Base-by-base conservation (phyloP, 768 basidiomycete species). In the Coprinellus micaceus region DNA sequence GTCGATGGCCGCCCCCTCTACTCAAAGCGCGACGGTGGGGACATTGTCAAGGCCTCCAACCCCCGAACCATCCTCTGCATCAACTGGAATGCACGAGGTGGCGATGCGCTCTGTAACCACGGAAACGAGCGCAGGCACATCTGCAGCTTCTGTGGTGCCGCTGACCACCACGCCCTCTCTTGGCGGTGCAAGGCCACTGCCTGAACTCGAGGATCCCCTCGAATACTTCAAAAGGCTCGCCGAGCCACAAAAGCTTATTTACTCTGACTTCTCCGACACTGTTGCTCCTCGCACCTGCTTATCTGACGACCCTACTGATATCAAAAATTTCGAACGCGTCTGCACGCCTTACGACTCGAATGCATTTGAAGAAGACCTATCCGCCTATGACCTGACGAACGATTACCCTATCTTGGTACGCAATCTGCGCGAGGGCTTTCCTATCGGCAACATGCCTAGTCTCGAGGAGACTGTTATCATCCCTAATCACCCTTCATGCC, bases 361-460 rank as follows among this genome's bases (percentile, higher is more conserved):
- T 13, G 66, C 66, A 10, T 74, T 75, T 39, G 58, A 63, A 17
- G 17, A 7, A 0, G 41, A 65, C 25, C 63, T 74, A 2, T 1
- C n/a, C 1, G 64, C 61, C 28, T 61, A 63, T 39, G 48, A 64
- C 15, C 65, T 77, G 4, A 19, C 36, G 1, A 0, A 52, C 0
- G 2, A 33, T 19, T 75, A 75, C 25, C 73, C 73, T 0, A 9
- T 58, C 1, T 63, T 77, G 1, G 51, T 65, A 5, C 1, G 48
- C 3, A 74, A 72, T 21, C 60, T 77, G 0, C 52, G 56, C 0
- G 9, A 63, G 7, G 70, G 73, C 2, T 75, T 75, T 53, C 71
- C 69, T 0, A 52, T 75, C 2, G 71, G 73, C 0, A 33, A 60
- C 1, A 70, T 76, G 61, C 68, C 72, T 47, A 2, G n/a, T 10